phyloP scores from a whole-genome alignment of 2,329 filamentous ascomycete genomes.

The Scedosporium dehoogii region DNA sequence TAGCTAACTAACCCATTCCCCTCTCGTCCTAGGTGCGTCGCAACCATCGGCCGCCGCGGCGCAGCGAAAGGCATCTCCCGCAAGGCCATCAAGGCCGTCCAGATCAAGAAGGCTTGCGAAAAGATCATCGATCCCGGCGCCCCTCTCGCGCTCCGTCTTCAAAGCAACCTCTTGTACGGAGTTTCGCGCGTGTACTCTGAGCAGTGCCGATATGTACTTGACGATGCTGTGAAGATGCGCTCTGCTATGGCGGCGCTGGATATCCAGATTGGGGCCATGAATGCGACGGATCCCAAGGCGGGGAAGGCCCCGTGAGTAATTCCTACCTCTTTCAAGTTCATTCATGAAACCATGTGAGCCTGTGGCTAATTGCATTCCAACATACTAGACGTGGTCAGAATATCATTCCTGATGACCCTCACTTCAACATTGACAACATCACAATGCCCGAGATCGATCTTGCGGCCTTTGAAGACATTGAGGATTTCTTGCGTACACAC shows the following conservation, averaged over 20 bases:
- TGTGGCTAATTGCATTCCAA: conserved; percentile 15
- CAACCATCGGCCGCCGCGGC: conserved; percentile 65
- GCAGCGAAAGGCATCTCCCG: conserved; percentile 65
- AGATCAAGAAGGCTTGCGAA: conserved; percentile 76
- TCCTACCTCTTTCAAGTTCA: conserved; percentile 24
- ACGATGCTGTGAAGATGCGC: conserved; percentile 67
- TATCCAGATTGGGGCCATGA: conserved; percentile 24
- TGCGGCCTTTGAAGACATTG: conserved; percentile 22
- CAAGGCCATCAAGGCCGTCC: conserved; percentile 80
- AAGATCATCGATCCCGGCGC: conserved; percentile 76
- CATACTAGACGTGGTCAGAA: conserved; percentile 60
- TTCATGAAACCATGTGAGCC: not conserved
- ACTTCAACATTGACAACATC: conserved; percentile 57
- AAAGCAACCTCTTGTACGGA: conserved; percentile 80
- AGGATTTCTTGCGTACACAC: conserved; percentile 14
- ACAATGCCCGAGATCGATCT: conserved; percentile 49
- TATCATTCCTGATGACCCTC: conserved; percentile 70
- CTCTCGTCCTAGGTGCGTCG: conserved; percentile 61
- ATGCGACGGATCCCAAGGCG: conserved; percentile 53
- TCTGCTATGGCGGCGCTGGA: conserved; percentile 62
- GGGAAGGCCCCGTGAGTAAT: conserved; percentile 61
- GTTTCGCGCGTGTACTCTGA: conserved; percentile 77
- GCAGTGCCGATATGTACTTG: conserved; percentile 78
- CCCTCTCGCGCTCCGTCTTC: conserved; percentile 81
- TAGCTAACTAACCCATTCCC: conserved; percentile 7